Conservation (phyloP, 495 filamentous ascomycete genomes). For the Achaetomiella virescens region DNA sequence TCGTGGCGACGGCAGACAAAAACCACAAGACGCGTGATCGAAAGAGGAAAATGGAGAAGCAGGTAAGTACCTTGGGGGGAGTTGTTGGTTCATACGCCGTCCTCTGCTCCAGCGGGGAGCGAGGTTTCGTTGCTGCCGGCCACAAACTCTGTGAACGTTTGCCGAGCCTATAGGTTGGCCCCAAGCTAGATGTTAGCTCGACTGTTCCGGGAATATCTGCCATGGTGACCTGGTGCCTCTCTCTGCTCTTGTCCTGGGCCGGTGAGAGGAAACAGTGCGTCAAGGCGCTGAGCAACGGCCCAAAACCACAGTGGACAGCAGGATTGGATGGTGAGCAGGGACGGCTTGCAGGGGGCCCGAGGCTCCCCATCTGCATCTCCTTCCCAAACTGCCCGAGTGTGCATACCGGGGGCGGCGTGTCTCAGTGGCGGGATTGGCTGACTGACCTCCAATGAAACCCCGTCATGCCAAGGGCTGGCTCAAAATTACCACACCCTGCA, state of each 20-base stretch:
- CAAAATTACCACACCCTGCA: conserved; percentile 23
- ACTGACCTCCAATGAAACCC: conserved; percentile 27
- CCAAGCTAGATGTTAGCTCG: conserved; percentile 18
- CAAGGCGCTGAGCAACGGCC: background rate
- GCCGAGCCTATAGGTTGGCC: conserved; percentile 16
- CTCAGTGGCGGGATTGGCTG: conserved; percentile 25
- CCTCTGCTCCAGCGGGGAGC: conserved; percentile 34
- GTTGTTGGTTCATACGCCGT: conserved; percentile 46
- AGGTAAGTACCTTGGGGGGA: conserved; percentile 39
- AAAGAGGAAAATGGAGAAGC: conserved; percentile 7
- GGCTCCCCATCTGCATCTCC: background rate
- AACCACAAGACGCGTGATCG: background rate
- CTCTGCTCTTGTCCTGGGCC: background rate
- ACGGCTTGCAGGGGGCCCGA: background rate
- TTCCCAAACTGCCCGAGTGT: conserved; percentile 9
- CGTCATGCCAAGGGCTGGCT: conserved; percentile 26
- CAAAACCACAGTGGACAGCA: background rate
- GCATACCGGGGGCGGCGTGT: conserved; percentile 10
- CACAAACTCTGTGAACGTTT: conserved; percentile 17
- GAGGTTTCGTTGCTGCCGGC: conserved; percentile 28
- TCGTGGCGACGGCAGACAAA: background rate
- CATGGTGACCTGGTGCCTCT: background rate
- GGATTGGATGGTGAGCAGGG: conserved; percentile 4
- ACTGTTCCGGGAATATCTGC: background rate
- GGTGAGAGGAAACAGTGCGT: background rate